Evolutionary conservation across 176 grass and related monocot genomes (phyloP).

Genomic region (Metroxylon sagu): DNA sequence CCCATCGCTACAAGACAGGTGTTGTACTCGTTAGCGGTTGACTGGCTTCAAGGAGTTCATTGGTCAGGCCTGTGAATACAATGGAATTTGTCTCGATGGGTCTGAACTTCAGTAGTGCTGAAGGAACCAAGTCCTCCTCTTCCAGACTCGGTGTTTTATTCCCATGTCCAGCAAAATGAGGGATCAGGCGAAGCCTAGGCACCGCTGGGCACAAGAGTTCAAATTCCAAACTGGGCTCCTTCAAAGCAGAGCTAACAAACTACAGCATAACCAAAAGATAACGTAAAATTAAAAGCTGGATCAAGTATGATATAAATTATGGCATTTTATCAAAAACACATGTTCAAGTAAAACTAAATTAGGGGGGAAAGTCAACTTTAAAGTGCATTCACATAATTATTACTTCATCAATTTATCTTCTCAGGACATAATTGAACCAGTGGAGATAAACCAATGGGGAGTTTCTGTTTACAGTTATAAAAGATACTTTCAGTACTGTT

Average conservation of each 20-base stretch:
- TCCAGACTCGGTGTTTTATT: constrained; percentile 41
- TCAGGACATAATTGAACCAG: too few species aligned
- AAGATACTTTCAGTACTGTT: too few species aligned
- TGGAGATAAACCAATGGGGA: too few species aligned
- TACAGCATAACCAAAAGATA: constrained; percentile 20
- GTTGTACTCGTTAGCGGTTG: constrained; percentile 40
- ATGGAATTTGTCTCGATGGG: constrained; percentile 54
- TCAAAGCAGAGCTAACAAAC: constrained; percentile 65
- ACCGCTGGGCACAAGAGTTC: constrained; percentile 54
- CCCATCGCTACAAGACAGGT: not conserved
- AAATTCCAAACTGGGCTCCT: constrained; percentile 72
- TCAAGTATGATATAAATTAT: too few species aligned
- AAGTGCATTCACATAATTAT: too few species aligned
- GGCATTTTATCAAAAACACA: too few species aligned
- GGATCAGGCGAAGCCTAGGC: constrained; percentile 41
- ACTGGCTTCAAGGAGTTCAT: constrained; percentile 53
- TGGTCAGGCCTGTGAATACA: constrained; percentile 55
- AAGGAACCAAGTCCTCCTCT: constrained; percentile 73
- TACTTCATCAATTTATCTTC: too few species aligned
- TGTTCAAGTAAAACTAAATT: too few species aligned
- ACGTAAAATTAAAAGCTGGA: constrained; percentile 5
- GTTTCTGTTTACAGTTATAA: too few species aligned
- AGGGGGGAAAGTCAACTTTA: too few species aligned
- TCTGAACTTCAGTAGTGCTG: constrained; percentile 68
- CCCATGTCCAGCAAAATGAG: constrained; percentile 38